These are phyloP conservation scores for Podospora pseudocomata DNA, from an alignment of 495 filamentous ascomycete species.

Conservation along the genomic window DNA sequence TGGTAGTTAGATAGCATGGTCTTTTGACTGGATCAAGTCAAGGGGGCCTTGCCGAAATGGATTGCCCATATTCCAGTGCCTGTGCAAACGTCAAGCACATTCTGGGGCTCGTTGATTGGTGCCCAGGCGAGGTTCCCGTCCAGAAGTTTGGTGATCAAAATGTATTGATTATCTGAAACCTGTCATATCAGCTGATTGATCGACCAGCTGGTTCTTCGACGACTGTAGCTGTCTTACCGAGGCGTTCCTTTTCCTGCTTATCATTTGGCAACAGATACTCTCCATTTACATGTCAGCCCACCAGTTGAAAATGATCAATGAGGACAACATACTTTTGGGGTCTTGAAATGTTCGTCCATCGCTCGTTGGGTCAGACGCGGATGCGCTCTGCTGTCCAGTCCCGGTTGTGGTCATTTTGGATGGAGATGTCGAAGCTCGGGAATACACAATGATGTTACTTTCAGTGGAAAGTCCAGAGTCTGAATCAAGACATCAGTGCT, in stretches of 20 bases:
- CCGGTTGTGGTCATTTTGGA: not conserved
- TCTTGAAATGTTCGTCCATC: not conserved
- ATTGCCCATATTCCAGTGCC: not conserved
- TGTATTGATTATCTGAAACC: not conserved
- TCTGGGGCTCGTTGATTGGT: not conserved
- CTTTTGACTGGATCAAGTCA: not conserved
- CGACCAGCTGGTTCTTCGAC: not conserved
- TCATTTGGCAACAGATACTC: not conserved
- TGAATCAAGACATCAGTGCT: no score
- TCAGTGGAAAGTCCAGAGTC: no score
- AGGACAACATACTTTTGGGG: not conserved
- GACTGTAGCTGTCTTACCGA: not conserved
- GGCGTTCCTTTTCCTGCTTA: not conserved
- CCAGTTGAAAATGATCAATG: not conserved
- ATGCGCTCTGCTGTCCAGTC: not conserved
- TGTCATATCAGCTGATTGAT: not conserved
- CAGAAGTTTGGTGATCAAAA: not conserved
- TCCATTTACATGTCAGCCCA: not conserved
- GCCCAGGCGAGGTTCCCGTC: not conserved
- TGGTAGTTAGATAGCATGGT: not conserved
- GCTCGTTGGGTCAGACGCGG: not conserved
- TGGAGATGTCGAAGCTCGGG: not conserved
- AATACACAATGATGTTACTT: no score
- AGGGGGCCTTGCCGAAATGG: not conserved
- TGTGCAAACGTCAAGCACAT: not conserved